These are phyloP conservation scores for Podaxis sp. DNA, from an alignment of 768 basidiomycete genomes.

Conservation along the genomic window DNA sequence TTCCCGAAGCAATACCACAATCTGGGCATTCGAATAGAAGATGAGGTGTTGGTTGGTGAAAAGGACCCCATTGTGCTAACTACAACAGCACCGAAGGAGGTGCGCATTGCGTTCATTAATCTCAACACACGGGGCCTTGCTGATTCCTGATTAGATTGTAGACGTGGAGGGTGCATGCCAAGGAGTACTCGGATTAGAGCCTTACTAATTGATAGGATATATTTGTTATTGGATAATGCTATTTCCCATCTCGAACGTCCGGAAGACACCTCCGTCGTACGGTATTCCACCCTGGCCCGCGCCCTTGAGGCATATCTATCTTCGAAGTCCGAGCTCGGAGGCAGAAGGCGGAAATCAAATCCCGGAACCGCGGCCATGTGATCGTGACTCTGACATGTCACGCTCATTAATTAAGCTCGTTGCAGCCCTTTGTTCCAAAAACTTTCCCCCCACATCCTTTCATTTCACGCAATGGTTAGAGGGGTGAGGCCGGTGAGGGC, in stretches of 20 bases:
- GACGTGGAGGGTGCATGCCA: constrained; percentile 84
- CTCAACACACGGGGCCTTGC: background rate
- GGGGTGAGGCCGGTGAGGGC: background rate
- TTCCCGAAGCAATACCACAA: constrained; percentile 92
- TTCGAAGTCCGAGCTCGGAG: background rate
- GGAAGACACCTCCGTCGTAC: background rate
- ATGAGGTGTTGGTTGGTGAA: constrained; percentile 72
- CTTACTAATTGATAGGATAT: constrained; percentile 29
- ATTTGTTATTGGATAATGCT: background rate
- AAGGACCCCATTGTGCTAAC: constrained; percentile 64
- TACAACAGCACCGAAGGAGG: constrained; percentile 82
- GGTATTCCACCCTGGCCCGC: background rate
- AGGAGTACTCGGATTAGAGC: constrained; percentile 63
- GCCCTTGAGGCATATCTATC: background rate
- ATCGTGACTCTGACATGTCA: constrained; percentile 6
- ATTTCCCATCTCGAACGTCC: background rate
- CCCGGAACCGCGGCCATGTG: constrained; percentile 12
- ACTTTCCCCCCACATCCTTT: constrained; percentile 7
- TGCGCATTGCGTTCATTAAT: constrained; percentile 24
- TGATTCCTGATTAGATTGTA: constrained; percentile 44
- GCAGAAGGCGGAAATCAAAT: background rate
- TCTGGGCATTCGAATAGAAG: constrained; percentile 92
- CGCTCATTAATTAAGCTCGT: constrained; percentile 13
- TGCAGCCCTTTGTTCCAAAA: constrained; percentile 3
- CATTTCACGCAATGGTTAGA: constrained; percentile 6